Evolutionary conservation across 805 yeast genomes (phyloP).

Genomic region (Candida tammaniensis): DNA sequence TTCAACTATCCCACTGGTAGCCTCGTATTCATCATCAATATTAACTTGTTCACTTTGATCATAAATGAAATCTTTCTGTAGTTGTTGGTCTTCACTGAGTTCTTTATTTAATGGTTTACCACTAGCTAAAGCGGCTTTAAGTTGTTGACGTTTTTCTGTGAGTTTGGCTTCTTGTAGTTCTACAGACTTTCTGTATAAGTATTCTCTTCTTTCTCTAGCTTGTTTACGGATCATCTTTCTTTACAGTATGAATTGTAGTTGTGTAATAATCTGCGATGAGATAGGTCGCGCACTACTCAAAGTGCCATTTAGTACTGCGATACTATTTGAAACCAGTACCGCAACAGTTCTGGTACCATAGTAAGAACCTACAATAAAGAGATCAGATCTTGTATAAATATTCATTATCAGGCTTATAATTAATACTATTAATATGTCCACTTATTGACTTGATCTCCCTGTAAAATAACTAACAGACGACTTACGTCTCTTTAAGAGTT

Average conservation of each 20-base stretch:
- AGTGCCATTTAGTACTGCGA: too few relatives aligned
- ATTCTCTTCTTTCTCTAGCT: conserved; percentile 95
- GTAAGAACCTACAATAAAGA: too few relatives aligned
- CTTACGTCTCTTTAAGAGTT: conserved; percentile 6
- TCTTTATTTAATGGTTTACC: conserved; percentile 92
- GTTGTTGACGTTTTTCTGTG: conserved; percentile 80
- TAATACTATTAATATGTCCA: too few relatives aligned
- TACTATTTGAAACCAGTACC: too few relatives aligned
- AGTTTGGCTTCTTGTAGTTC: conserved; percentile 86
- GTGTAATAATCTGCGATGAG: conserved; percentile 8
- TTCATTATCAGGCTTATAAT: too few relatives aligned
- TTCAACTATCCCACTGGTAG: conserved; percentile 81
- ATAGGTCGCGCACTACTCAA: conserved; percentile 10
- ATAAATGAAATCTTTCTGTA: conserved; percentile 78
- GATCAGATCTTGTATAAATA: too few relatives aligned
- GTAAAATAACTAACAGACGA: conserved; percentile 1
- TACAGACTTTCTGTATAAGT: conserved; percentile 81
- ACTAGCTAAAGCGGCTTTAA: conserved; percentile 83
- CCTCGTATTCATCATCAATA: conserved; percentile 91
- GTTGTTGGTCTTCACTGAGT: conserved; percentile 76
- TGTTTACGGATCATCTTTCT: conserved; percentile 71
- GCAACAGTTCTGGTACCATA: too few relatives aligned
- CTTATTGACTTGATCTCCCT: too few relatives aligned
- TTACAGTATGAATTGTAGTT: neutral
- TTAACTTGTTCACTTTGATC: conserved; percentile 73